Evolutionary conservation across 108 stramenopile genomes (phyloP), one percentile per base, ranked within the genome.

Genomic region (Pinguiococcus pyrenoidosus): DNA sequence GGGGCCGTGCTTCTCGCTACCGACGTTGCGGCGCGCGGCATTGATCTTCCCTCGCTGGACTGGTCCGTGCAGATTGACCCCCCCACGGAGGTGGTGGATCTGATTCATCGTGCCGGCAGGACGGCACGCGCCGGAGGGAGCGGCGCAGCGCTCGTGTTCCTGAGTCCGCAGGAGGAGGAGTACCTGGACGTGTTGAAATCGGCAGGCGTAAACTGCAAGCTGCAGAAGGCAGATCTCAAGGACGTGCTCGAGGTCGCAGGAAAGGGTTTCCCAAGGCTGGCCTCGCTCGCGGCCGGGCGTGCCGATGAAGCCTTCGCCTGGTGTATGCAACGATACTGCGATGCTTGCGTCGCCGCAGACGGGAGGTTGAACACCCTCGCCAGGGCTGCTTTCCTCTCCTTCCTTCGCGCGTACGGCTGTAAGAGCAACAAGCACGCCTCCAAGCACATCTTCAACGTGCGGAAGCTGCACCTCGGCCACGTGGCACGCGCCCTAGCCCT

Each of bases 31-130:
- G 85, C 86, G n/a, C 80, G 90, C 29, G 91, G 91, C 17, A 47
- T 93, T 39, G 88, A 93, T 52, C 59, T 93, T 32, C 70, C 73
- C 0, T 54, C 67, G 1, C 69, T 86, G 9, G 81, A 89, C 59
- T 85, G 84, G 84, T 86, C 84, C 40, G 75, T 93, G 6, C 91
- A 93, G 63, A 84, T 81, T 37, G 91, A 89, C 46, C 82, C 87
- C 20, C 91, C 91, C 13, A 77, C 74, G 37, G 87, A 89, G 58
- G 69, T 82, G 22, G 68, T 79, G 6, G 87, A 87, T 51, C 89
- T 87, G 54, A 72, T 84, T 18, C 91, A 93, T 57, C 75, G 91
- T 18, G 78, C 76, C 2, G 91, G 91, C 10, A 69, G 91, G 26
- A 82, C 83, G 30, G 91, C 84, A 5, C 63, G 91, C 20, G 82